Evolutionary conservation across 805 yeast species (phyloP).

Genomic region (Lipomyces sp.): DNA sequence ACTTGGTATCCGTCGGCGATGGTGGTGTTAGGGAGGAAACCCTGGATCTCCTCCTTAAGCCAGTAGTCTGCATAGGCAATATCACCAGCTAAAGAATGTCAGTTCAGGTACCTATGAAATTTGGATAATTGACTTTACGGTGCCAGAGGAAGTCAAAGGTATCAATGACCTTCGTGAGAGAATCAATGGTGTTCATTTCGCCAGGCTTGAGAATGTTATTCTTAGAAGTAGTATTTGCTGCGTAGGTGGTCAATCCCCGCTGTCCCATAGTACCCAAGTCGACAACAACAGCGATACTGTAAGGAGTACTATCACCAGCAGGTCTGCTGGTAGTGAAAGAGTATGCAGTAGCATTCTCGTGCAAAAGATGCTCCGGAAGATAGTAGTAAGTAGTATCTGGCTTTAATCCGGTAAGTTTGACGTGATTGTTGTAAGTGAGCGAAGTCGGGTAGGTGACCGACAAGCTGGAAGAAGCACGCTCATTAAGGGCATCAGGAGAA

Average conservation of each 20-base stretch:
- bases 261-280: conserved; percentile 38
- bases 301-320: conserved; percentile 34
- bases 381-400: conserved; percentile 44
- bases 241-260: conserved; percentile 16
- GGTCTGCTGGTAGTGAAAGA: conserved; percentile 35
- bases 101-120: conserved; percentile 11
- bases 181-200: conserved; percentile 34
- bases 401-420: conserved; percentile 38
- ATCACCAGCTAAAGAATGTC: conserved; percentile 41
- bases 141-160: conserved; percentile 29
- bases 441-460: conserved; percentile 40
- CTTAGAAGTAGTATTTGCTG: conserved; percentile 17
- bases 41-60: conserved; percentile 38
- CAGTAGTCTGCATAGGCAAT: conserved; percentile 45
- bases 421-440: conserved; percentile 41
- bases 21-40: conserved; percentile 22
- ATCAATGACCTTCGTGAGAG: conserved; percentile 27
- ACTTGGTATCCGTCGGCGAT: conserved; percentile 23
- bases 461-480: conserved; percentile 12
- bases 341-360: conserved; percentile 24
- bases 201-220: conserved; percentile 16
- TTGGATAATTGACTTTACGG: conserved; percentile 19
- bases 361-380: conserved; percentile 36
- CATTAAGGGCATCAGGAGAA: conserved; percentile 15
- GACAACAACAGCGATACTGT: conserved; percentile 30